Percentiles rank a stretch among this genome's conserved stretches.
phyloP scores from a whole-genome alignment of 2,329 filamentous ascomycete species.

The Aspergillus alliaceus region DNA sequence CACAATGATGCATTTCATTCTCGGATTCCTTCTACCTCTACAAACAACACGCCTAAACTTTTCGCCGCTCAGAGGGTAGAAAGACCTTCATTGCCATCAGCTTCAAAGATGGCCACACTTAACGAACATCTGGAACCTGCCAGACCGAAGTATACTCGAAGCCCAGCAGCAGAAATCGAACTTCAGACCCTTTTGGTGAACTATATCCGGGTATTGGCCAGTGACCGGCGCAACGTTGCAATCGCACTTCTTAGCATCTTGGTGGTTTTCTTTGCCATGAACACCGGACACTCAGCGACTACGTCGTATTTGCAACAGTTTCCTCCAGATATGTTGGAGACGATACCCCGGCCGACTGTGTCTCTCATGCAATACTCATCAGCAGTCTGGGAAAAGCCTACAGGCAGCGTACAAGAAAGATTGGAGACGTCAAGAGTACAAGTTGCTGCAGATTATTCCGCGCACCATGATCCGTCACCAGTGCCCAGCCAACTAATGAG shows the following conservation, averaged over 20 bases:
- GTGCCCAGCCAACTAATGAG: neutral
- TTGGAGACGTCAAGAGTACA: neutral
- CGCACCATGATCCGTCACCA: neutral
- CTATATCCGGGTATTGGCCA: conserved; percentile 53
- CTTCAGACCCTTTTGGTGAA: conserved; percentile 54
- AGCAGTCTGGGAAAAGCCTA: neutral
- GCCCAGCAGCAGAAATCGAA: conserved; percentile 45
- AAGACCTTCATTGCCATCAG: neutral
- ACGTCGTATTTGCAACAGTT: conserved; percentile 15
- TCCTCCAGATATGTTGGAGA: conserved; percentile 12
- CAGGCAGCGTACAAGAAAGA: neutral
- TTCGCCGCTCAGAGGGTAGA: neutral
- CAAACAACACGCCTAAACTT: neutral
- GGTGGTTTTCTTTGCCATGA: conserved; percentile 42
- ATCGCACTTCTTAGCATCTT: conserved; percentile 48
- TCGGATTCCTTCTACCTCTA: neutral
- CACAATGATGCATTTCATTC: neutral
- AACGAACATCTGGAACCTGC: conserved; percentile 4
- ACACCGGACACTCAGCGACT: conserved; percentile 2
- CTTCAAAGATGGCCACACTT: neutral
- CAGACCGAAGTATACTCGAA: conserved; percentile 1
- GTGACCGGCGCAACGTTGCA: conserved; percentile 55
- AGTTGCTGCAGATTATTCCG: neutral
- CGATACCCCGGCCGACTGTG: neutral
- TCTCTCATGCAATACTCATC: conserved; percentile 6